These are phyloP conservation scores for Isatis tinctoria DNA, from an alignment of 345 rosid genomes.

Conservation along the genomic window DNA sequence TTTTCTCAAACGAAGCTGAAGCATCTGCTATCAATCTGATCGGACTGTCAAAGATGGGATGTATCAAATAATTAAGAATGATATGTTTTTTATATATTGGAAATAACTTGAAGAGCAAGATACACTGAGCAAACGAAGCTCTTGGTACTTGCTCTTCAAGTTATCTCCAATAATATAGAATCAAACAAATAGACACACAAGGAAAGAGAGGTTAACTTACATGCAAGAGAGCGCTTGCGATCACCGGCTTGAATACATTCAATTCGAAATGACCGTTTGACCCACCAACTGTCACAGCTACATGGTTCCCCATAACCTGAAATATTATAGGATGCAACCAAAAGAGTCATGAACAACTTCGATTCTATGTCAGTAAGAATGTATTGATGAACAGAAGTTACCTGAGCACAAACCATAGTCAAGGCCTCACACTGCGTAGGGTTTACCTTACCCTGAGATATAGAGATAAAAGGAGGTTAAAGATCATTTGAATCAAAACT, in stretches of 20 bases:
- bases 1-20: constrained; percentile 91
- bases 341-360: background rate
- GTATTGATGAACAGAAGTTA: constrained; percentile 27
- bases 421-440: constrained; percentile 99
- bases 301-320: constrained; percentile 97
- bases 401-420: constrained; percentile 99
- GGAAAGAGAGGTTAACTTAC: constrained; percentile 36
- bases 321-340: constrained; percentile 9
- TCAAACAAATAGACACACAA: background rate
- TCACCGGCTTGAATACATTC: constrained; percentile 97
- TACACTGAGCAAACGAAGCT: too few species aligned
- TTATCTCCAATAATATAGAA: too few species aligned
- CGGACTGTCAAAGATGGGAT: constrained; percentile 57
- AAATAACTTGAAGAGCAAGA: too few species aligned
- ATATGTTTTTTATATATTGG: too few species aligned
- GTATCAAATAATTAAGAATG: too few species aligned
- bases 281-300: constrained; percentile 86
- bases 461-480: constrained; percentile 19
- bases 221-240: constrained; percentile 82
- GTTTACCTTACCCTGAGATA: constrained; percentile 90
- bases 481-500: background rate
- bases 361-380: constrained; percentile 12
- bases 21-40: constrained; percentile 88
- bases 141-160: too few species aligned
- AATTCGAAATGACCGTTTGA: constrained; percentile 94